Percentiles rank a stretch among this genome's conserved stretches.
phyloP scores from a whole-genome alignment of 805 yeast genomes.

The Lachancea thermotolerans region DNA sequence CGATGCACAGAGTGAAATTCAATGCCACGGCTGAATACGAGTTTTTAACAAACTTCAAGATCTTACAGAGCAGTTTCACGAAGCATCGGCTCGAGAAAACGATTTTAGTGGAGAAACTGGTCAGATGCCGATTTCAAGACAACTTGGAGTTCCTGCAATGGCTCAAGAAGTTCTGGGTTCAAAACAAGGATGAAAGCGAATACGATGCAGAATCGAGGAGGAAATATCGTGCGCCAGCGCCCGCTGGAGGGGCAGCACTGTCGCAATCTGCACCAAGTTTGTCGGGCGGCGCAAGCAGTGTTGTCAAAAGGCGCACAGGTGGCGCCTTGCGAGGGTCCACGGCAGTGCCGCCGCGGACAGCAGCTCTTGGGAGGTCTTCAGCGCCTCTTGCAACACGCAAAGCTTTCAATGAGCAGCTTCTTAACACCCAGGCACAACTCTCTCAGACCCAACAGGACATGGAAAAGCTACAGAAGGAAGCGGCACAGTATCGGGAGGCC shows the following conservation, averaged over 20 bases:
- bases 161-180: conserved; percentile 79
- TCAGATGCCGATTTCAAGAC: conserved; percentile 88
- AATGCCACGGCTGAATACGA: conserved; percentile 70
- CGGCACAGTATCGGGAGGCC: conserved; percentile 50
- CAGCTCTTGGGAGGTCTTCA: background rate
- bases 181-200: conserved; percentile 55
- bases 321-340: conserved; percentile 3
- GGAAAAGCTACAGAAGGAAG: conserved; percentile 35
- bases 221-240: conserved; percentile 28
- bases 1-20: conserved; percentile 71
- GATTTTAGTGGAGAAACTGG: conserved; percentile 73
- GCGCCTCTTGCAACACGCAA: conserved; percentile 13
- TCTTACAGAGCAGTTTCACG: conserved; percentile 74
- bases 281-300: conserved; percentile 10
- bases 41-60: conserved; percentile 70
- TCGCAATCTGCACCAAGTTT: background rate
- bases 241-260: conserved; percentile 1
- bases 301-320: conserved; percentile 22
- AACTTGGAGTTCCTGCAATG: conserved; percentile 92
- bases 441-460: conserved; percentile 39
- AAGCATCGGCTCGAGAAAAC: conserved; percentile 63
- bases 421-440: conserved; percentile 39
- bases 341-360: background rate
- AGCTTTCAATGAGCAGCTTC: conserved; percentile 23
- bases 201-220: conserved; percentile 68